Conservation (phyloP, 2,329 filamentous ascomycete species). For the Phialemoniopsis sp. region DNA sequence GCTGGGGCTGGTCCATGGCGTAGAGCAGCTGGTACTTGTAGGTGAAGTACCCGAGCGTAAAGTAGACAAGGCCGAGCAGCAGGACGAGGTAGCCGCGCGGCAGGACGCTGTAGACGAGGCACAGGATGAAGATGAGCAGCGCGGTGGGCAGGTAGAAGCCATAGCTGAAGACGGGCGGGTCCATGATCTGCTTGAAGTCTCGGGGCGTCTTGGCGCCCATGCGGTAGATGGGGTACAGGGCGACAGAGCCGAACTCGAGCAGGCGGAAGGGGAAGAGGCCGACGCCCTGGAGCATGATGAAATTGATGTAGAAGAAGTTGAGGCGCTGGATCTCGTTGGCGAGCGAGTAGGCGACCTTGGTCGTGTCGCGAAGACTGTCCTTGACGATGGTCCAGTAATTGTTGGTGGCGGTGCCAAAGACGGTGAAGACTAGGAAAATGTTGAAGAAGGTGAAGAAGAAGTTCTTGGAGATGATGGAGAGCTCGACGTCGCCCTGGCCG, state of each 20-base stretch:
- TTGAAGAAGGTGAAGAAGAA: constrained; percentile 99
- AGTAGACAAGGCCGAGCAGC: constrained; percentile 78
- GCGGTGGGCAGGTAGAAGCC: constrained; percentile 94
- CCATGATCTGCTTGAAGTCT: constrained; percentile 77
- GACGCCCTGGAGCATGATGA: constrained; percentile 90
- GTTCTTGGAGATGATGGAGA: constrained; percentile 95
- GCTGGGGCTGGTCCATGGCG: constrained; percentile 95
- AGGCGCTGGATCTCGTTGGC: constrained; percentile 72
- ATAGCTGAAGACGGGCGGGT: constrained; percentile 87
- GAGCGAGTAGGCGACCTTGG: constrained; percentile 69
- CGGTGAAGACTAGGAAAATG: constrained; percentile 91
- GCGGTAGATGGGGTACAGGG: constrained; percentile 75
- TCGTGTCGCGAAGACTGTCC: constrained; percentile 74
- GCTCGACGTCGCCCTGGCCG: constrained; percentile 87
- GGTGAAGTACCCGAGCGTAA: constrained; percentile 77
- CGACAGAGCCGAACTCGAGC: constrained; percentile 82
- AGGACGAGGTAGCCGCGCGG: constrained; percentile 76
- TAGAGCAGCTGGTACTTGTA: constrained; percentile 98
- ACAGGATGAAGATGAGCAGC: constrained; percentile 90
- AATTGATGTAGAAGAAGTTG: constrained; percentile 84
- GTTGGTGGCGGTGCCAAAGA: constrained; percentile 76
- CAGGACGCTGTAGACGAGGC: constrained; percentile 88
- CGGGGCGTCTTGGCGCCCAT: constrained; percentile 82
- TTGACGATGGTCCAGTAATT: constrained; percentile 65
- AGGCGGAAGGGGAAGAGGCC: constrained; percentile 90